Conservation (phyloP, 73 alveolate genomes). For the Paramecium primaurelia region DNA sequence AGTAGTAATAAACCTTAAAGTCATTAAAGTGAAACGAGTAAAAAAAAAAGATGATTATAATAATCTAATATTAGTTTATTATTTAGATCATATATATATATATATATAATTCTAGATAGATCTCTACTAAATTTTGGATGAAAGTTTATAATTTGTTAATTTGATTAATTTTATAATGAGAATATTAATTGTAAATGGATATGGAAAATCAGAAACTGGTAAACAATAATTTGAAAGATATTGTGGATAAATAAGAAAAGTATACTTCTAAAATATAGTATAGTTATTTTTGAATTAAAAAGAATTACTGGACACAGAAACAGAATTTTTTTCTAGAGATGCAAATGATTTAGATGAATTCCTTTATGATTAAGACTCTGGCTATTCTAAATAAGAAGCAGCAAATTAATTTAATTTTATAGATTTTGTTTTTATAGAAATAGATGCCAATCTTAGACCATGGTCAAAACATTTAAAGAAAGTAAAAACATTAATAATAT, state of each 20-base stretch:
- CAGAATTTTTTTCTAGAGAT: constrained; percentile 59
- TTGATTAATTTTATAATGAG: constrained; percentile 19
- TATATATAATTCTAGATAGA: neutral
- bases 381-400: constrained; percentile 59
- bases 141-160: neutral
- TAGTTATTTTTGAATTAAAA: constrained; percentile 37
- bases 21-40: neutral
- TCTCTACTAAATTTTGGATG: neutral
- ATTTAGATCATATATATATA: neutral
- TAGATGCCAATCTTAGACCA: constrained; percentile 83
- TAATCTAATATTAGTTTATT: neutral
- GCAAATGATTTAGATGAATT: constrained; percentile 67
- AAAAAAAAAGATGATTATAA: neutral
- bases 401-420: constrained; percentile 78
- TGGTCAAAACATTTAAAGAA: constrained; percentile 69
- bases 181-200: constrained; percentile 43
- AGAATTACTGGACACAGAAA: constrained; percentile 58
- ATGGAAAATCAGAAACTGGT: constrained; percentile 27
- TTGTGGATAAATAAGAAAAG: constrained; percentile 14
- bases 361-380: constrained; percentile 69
- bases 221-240: neutral
- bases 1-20: neutral
- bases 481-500: neutral
- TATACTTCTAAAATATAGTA: neutral
- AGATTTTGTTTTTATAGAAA: constrained; percentile 89